phyloP scores from a whole-genome alignment of 768 basidiomycete species.

The Goffeauzyma gilvescens region DNA sequence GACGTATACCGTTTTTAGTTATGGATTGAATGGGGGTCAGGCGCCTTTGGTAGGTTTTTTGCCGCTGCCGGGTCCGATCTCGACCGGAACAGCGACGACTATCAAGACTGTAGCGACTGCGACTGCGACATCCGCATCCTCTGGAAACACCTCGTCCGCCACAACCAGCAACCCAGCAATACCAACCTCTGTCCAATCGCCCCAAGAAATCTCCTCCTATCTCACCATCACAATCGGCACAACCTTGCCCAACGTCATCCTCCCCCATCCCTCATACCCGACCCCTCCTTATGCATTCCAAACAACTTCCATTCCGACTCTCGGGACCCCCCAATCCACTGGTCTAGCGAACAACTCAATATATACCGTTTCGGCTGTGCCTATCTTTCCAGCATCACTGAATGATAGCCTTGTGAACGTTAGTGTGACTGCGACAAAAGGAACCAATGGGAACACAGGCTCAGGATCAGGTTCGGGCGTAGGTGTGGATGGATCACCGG shows the following conservation, averaged over 20 bases:
- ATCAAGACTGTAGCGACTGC: not conserved
- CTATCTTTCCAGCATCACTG: conserved; percentile 5
- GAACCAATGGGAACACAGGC: no score
- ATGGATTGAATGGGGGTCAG: conserved; percentile 24
- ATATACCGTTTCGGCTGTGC: conserved; percentile 1
- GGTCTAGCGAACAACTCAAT: conserved; percentile 8
- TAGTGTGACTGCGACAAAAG: no score
- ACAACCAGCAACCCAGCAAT: conserved; percentile 1
- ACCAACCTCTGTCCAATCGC: conserved; percentile 4
- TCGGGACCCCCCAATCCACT: conserved; percentile 2
- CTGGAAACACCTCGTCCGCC: not conserved
- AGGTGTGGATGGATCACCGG: no score
- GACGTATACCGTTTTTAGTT: conserved; percentile 24
- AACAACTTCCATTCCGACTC: not conserved
- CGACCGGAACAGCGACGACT: not conserved
- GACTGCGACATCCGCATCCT: conserved; percentile 1
- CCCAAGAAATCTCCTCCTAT: not conserved
- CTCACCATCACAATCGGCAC: conserved; percentile 8
- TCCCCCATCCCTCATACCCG: conserved; percentile 8
- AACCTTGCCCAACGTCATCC: conserved; percentile 9
- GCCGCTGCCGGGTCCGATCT: conserved; percentile 10
- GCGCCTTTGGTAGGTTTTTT: conserved; percentile 27
- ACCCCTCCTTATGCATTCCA: conserved; percentile 10
- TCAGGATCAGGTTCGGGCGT: no score
- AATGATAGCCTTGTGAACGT: no score